Evolutionary conservation across 192 early-diverging fungal genomes (phyloP).

Genomic region (Martensiomyces pterosporus): DNA sequence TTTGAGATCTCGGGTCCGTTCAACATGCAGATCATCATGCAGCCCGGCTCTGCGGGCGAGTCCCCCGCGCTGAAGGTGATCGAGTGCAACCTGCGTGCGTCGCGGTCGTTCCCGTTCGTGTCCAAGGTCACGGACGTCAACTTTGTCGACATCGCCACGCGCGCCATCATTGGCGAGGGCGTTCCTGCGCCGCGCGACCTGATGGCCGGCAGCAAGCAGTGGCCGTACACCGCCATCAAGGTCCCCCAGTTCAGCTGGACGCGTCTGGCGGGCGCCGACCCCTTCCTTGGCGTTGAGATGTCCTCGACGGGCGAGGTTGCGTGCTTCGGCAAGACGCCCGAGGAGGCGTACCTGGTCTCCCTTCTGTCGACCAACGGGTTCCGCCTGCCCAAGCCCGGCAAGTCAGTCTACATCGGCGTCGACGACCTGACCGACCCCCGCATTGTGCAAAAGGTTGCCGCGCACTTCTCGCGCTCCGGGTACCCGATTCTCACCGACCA

Average conservation of each 20-base stretch:
- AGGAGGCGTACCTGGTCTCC: slow-evolving; percentile 80
- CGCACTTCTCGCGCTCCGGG: slow-evolving; percentile 53
- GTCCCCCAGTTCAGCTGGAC: slow-evolving; percentile 97
- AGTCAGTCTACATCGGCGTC: slow-evolving; percentile 64
- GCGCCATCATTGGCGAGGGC: slow-evolving; percentile 63
- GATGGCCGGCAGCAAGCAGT: slow-evolving; percentile 28
- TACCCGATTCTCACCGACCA: slow-evolving; percentile 72
- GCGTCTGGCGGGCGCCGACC: slow-evolving; percentile 91
- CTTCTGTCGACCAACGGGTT: slow-evolving; percentile 89
- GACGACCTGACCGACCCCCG: slow-evolving; percentile 68
- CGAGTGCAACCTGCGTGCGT: slow-evolving; percentile 97
- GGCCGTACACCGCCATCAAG: slow-evolving; percentile 85
- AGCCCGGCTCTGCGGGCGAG: slow-evolving; percentile 38
- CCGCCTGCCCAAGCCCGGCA: slow-evolving; percentile 67
- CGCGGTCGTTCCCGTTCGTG: slow-evolving; percentile 97
- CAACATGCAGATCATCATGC: slow-evolving; percentile 97
- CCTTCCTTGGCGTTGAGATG: slow-evolving; percentile 98
- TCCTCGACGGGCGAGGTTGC: slow-evolving; percentile 97
- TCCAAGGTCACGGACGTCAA: slow-evolving; percentile 89
- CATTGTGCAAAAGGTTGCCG: slow-evolving; percentile 71
- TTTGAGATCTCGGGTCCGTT: slow-evolving; percentile 97
- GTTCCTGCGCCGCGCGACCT: slow-evolving; percentile 59
- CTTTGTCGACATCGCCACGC: slow-evolving; percentile 90
- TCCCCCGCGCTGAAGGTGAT: slow-evolving; percentile 81
- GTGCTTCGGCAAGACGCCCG: slow-evolving; percentile 88